Evolutionary conservation across 306 rosid genomes (phyloP).

Genomic region (Gleditsia sinensis): DNA sequence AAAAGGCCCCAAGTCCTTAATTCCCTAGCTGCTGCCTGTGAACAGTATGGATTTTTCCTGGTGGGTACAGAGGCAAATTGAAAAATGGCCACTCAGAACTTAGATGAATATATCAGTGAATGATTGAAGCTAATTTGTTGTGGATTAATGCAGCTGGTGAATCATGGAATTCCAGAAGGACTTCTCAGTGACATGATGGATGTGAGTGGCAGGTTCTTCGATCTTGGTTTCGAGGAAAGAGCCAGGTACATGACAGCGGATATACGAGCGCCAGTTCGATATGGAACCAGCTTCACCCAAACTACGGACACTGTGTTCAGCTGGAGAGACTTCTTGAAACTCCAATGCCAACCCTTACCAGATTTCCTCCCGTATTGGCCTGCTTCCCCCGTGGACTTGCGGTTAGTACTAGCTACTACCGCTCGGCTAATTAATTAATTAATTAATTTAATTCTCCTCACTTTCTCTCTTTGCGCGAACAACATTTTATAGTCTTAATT

Average conservation of each 20-base stretch:
- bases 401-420: conserved; percentile 52
- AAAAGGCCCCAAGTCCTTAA: conserved; percentile 53
- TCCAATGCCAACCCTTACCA: conserved; percentile 62
- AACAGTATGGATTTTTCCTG: conserved; percentile 83
- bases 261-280: conserved; percentile 69
- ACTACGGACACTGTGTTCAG: conserved; percentile 65
- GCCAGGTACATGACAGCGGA: conserved; percentile 71
- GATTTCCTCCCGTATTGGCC: conserved; percentile 75
- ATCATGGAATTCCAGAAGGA: conserved; percentile 65
- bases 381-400: conserved; percentile 59
- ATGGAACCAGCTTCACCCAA: conserved; percentile 88
- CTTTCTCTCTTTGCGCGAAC: not conserved
- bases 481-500: too few relatives aligned
- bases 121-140: too few relatives aligned
- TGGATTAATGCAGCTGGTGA: conserved; percentile 64
- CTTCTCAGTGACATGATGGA: conserved; percentile 53
- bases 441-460: not conserved
- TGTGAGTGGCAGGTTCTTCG: conserved; percentile 62
- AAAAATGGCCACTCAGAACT: not conserved
- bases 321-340: conserved; percentile 94
- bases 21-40: conserved; percentile 65
- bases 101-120: not conserved
- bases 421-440: not conserved
- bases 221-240: conserved; percentile 74
- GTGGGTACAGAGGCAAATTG: conserved; percentile 36